A percentile compares a stretch with the other conserved stretches of the same genome.
Conservation (phyloP, 306 rosid species). For the Sindora glabra region DNA sequence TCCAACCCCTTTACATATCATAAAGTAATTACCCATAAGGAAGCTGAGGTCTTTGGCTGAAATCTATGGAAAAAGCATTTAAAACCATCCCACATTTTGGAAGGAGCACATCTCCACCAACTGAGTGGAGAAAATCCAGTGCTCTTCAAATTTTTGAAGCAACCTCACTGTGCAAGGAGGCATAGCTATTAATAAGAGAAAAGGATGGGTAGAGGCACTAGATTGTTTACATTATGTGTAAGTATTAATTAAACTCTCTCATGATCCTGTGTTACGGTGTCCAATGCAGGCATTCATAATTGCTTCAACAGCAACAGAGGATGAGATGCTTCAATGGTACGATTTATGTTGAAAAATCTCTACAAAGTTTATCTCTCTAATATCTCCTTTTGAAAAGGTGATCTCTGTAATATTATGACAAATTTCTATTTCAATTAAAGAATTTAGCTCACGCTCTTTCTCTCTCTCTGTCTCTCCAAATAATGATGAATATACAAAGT, state of each 20-base stretch:
- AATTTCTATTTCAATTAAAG: neutral
- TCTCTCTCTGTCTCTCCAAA: neutral
- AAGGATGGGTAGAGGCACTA: neutral
- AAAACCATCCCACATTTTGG: too few species aligned
- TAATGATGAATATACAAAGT: neutral
- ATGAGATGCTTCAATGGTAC: conserved; percentile 40
- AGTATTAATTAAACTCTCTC: neutral
- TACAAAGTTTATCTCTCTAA: neutral
- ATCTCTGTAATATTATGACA: too few species aligned
- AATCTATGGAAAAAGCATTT: too few species aligned
- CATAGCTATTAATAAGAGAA: neutral
- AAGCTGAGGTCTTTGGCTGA: too few species aligned
- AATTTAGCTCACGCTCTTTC: neutral
- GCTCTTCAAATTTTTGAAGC: too few species aligned
- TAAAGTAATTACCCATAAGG: too few species aligned
- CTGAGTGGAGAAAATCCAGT: too few species aligned
- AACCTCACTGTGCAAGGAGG: too few species aligned
- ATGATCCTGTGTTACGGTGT: neutral
- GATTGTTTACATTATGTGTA: neutral
- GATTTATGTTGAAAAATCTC: neutral
- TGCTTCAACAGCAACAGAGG: neutral
- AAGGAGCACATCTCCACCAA: too few species aligned
- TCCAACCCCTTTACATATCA: too few species aligned
- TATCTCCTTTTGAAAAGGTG: neutral
- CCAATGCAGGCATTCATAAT: neutral